These are phyloP conservation scores for Yamadazyma akitaensis DNA, from an alignment of 805 yeast species.

Conservation along the genomic window DNA sequence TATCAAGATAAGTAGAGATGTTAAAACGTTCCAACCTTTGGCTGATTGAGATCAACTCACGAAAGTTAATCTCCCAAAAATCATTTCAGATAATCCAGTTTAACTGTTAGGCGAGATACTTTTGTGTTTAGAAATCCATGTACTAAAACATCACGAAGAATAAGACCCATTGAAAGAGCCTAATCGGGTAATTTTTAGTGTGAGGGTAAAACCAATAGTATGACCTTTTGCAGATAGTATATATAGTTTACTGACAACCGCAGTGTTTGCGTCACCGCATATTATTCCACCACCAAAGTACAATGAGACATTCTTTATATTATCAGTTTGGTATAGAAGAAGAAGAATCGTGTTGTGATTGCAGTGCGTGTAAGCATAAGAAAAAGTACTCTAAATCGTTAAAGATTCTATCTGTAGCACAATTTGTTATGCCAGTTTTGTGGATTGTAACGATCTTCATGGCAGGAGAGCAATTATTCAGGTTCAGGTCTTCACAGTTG, in stretches of 20 bases:
- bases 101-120: no score
- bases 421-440: constrained; percentile 1
- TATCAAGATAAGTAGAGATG: not conserved
- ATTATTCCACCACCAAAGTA: not conserved
- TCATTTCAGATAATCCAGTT: no score
- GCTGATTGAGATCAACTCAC: not conserved
- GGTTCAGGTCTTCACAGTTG: not conserved
- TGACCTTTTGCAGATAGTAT: not conserved
- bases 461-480: not conserved
- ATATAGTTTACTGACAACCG: no score
- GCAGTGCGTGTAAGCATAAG: constrained; percentile 3
- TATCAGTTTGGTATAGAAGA: constrained; percentile 7
- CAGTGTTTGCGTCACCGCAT: no score
- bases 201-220: not conserved
- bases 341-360: constrained; percentile 4
- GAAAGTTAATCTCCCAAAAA: no score
- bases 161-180: not conserved
- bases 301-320: not conserved
- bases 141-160: no score
- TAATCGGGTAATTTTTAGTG: not conserved
- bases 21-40: not conserved
- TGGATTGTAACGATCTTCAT: constrained; percentile 1
- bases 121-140: no score
- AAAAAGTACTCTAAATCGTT: not conserved
- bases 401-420: not conserved